phyloP scores from a whole-genome alignment of 768 basidiomycete species.

The Phaeotremella fagi region DNA sequence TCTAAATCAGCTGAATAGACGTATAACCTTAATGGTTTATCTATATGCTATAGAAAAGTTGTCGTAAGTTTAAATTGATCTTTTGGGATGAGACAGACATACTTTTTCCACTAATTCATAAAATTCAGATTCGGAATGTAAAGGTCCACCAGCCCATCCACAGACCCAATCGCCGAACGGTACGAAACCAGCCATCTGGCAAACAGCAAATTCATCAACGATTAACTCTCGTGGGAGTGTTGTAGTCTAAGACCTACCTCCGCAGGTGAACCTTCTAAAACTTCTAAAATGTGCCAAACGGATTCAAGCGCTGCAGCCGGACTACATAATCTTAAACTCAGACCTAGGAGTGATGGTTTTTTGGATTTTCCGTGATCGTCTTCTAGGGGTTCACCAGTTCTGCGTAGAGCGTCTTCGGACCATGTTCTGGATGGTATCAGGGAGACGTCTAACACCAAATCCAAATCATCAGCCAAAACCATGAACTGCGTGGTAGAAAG shows the following conservation, averaged over 20 bases:
- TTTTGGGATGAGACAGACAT: too few species aligned
- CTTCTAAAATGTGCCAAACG: conserved; percentile 98
- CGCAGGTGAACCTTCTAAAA: conserved; percentile 91
- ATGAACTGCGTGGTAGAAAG: too few species aligned
- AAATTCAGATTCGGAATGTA: conserved; percentile 89
- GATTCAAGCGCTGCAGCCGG: conserved; percentile 83
- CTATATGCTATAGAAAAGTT: conserved; percentile 64
- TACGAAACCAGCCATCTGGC: conserved; percentile 63
- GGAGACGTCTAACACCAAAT: conserved; percentile 65
- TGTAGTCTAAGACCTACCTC: conserved; percentile 55
- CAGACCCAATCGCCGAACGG: conserved; percentile 75
- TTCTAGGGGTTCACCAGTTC: conserved; percentile 49
- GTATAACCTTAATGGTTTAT: conserved; percentile 87
- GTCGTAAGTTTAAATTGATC: conserved; percentile 12
- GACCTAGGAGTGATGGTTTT: conserved; percentile 85
- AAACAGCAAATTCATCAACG: neutral
- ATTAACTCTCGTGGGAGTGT: neutral
- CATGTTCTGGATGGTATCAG: conserved; percentile 80
- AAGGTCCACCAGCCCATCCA: conserved; percentile 91
- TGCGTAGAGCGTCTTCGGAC: conserved; percentile 53
- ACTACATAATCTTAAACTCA: conserved; percentile 89
- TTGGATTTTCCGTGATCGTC: conserved; percentile 37
- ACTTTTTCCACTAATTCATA: conserved; percentile 92
- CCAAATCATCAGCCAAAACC: conserved; percentile 5
- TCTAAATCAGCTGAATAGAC: conserved; percentile 97